Percentiles rank a stretch among this genome's conserved stretches.
These are phyloP conservation scores for Alternaria tenuissima DNA, from an alignment of 2,329 filamentous ascomycete species.

Conservation along the genomic window DNA sequence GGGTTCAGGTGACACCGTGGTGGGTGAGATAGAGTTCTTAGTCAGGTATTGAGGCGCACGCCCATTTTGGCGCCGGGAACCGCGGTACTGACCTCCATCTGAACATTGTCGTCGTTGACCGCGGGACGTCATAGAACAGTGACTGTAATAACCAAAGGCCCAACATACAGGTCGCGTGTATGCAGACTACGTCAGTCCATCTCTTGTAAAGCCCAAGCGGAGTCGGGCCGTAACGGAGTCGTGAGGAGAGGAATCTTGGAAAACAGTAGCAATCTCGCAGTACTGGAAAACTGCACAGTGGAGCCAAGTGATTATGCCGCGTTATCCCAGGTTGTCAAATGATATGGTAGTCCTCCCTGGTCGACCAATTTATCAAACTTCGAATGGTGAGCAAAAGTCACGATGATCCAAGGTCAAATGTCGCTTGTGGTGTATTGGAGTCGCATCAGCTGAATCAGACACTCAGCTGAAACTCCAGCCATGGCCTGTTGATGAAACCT, in stretches of 20 bases:
- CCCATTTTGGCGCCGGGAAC: slow-evolving; percentile 13
- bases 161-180: slow-evolving; percentile 2
- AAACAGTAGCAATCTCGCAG: slow-evolving; percentile 7
- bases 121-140: slow-evolving; percentile 2
- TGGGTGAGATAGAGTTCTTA: slow-evolving; percentile 37
- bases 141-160: background rate
- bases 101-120: background rate
- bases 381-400: slow-evolving; percentile 11
- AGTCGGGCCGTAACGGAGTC: slow-evolving; percentile 10
- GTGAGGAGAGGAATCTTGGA: slow-evolving; percentile 17
- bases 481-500: background rate
- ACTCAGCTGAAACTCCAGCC: slow-evolving; percentile 9
- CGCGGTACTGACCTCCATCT: background rate
- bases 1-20: slow-evolving; percentile 28
- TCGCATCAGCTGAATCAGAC: slow-evolving; percentile 35
- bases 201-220: slow-evolving; percentile 6
- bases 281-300: slow-evolving; percentile 13
- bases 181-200: background rate
- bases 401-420: slow-evolving; percentile 12
- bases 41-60: slow-evolving; percentile 36
- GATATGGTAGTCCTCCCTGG: slow-evolving; percentile 18
- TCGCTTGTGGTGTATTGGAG: slow-evolving; percentile 34
- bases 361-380: background rate
- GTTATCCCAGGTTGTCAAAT: slow-evolving; percentile 19
- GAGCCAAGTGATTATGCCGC: slow-evolving; percentile 20